phyloP scores from a whole-genome alignment of 345 rosid genomes.

The Erodium maritimum region DNA sequence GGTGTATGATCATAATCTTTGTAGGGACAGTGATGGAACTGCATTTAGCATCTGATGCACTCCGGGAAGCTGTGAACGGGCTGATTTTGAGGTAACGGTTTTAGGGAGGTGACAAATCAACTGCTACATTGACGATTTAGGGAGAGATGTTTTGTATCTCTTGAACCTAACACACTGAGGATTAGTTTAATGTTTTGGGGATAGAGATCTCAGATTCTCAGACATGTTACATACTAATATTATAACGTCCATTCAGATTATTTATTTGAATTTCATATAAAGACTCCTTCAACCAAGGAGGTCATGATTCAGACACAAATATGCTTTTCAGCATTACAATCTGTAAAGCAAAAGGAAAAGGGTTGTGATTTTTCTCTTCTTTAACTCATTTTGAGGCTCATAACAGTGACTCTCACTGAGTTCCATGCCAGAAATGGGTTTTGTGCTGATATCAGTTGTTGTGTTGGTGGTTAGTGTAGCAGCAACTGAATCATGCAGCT shows the following conservation, averaged over 20 bases:
- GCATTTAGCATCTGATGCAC: not conserved
- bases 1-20: too few species aligned
- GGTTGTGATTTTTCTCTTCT: constrained; percentile 5
- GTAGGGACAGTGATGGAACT: not conserved
- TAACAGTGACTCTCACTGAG: too few species aligned
- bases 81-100: not conserved
- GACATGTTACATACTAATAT: constrained; percentile 5
- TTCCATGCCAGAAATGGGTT: constrained; percentile 18
- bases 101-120: not conserved
- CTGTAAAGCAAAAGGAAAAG: constrained; percentile 13
- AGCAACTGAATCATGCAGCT: constrained; percentile 18
- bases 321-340: constrained; percentile 25
- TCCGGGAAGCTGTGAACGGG: not conserved
- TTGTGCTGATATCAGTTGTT: constrained; percentile 10
- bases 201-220: constrained; percentile 2
- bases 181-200: constrained; percentile 11
- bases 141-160: constrained; percentile 11
- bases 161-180: constrained; percentile 5
- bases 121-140: not conserved
- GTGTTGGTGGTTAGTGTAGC: constrained; percentile 11
- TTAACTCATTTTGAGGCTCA: too few species aligned
- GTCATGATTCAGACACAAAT: constrained; percentile 20
- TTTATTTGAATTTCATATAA: not conserved
- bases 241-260: not conserved
- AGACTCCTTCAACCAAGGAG: constrained; percentile 15